A percentile compares a stretch with the other conserved stretches of the same genome.
phyloP scores from a whole-genome alignment of 179 eudicot species.

The Patellifolia procumbens region DNA sequence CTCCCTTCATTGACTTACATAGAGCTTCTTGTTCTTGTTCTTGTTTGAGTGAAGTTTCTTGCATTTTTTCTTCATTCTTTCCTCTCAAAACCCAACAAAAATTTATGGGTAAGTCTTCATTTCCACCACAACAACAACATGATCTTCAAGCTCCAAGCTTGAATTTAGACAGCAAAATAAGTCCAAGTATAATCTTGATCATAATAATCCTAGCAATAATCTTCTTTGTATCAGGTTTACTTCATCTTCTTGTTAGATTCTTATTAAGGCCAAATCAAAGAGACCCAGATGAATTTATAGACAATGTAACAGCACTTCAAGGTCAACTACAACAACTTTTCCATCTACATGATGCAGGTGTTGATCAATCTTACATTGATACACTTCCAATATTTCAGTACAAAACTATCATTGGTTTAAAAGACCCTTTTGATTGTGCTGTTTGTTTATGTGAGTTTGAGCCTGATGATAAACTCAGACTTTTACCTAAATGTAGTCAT shows the following conservation, averaged over 20 bases:
- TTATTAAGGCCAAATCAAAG: constrained; percentile 48
- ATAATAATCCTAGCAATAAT: constrained; percentile 71
- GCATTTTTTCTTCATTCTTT: neutral
- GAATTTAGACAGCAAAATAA: constrained; percentile 53
- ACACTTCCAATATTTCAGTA: constrained; percentile 72
- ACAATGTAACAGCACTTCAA: constrained; percentile 64
- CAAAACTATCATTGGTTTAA: constrained; percentile 67
- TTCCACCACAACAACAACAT: constrained; percentile 28
- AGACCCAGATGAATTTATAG: constrained; percentile 53
- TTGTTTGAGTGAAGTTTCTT: neutral
- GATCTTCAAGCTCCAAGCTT: constrained; percentile 28
- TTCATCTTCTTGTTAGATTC: constrained; percentile 67
- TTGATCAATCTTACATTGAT: constrained; percentile 84
- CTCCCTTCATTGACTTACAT: constrained; percentile 36
- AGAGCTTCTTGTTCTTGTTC: too few relatives aligned
- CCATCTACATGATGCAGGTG: constrained; percentile 81
- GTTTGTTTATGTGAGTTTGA: constrained; percentile 89
- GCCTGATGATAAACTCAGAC: constrained; percentile 61
- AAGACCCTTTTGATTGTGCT: constrained; percentile 90
- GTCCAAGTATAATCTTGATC: constrained; percentile 70
- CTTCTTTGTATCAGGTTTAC: constrained; percentile 74
- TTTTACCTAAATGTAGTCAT: constrained; percentile 84
- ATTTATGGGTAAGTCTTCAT: constrained; percentile 35
- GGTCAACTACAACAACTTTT: constrained; percentile 90
- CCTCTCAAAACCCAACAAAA: constrained; percentile 13